These are phyloP conservation scores for Glebionis coronaria DNA, from an alignment of 129 eudicot species.

Conservation along the genomic window DNA sequence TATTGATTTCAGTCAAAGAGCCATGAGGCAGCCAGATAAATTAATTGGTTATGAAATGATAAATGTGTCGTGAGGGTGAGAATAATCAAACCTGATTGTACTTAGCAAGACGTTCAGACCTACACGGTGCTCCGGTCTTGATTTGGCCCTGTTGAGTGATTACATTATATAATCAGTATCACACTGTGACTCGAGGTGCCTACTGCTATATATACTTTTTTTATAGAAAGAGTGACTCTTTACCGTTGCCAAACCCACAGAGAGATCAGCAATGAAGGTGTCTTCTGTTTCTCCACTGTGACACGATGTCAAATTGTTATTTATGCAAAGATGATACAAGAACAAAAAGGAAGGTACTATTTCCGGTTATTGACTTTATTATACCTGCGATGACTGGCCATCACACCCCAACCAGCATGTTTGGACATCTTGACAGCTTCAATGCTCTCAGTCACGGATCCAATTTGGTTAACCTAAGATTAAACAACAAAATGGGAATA, in stretches of 20 bases:
- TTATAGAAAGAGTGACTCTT: neutral
- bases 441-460: slow-evolving; percentile 95
- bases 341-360: neutral
- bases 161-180: neutral
- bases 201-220: no score
- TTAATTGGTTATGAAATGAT: neutral
- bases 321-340: neutral
- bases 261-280: slow-evolving; percentile 91
- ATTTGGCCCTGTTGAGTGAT: slow-evolving; percentile 69
- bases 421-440: slow-evolving; percentile 97
- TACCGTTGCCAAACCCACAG: slow-evolving; percentile 94
- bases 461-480: slow-evolving; percentile 90
- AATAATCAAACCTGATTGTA: slow-evolving; percentile 63
- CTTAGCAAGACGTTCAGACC: slow-evolving; percentile 93
- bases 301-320: neutral
- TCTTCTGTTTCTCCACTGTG: slow-evolving; percentile 91
- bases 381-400: slow-evolving; percentile 96
- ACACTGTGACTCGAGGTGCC: no score
- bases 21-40: neutral
- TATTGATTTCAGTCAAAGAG: neutral
- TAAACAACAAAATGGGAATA: slow-evolving; percentile 7
- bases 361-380: neutral
- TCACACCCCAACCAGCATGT: slow-evolving; percentile 94
- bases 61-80: neutral
- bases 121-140: slow-evolving; percentile 98